Conservation (phyloP, 306 rosid genomes). For the Castanea mollissima region DNA sequence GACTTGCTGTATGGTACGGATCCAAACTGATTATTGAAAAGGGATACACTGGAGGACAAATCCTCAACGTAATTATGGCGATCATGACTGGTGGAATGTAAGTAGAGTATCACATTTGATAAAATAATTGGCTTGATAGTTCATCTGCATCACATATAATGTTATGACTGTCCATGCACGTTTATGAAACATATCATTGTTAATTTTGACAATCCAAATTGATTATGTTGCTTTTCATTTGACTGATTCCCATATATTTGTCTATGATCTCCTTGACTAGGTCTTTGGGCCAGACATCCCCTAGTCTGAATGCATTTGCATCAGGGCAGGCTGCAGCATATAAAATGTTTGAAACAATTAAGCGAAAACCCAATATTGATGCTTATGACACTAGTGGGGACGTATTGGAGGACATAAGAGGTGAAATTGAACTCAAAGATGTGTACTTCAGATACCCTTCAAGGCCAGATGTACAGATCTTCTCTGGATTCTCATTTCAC, state of each 20-base stretch:
- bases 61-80: slow-evolving; percentile 60
- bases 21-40: slow-evolving; percentile 59
- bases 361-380: slow-evolving; percentile 61
- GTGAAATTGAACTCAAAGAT: slow-evolving; percentile 75
- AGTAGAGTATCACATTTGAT: slow-evolving; percentile 23
- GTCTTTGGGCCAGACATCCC: slow-evolving; percentile 80
- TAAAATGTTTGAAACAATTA: slow-evolving; percentile 84
- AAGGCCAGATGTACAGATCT: slow-evolving; percentile 68
- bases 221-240: neutral
- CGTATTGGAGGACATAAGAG: slow-evolving; percentile 56
- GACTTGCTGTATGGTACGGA: slow-evolving; percentile 88
- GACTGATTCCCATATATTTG: neutral
- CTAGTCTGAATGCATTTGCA: slow-evolving; percentile 74
- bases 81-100: slow-evolving; percentile 87
- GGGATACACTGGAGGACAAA: slow-evolving; percentile 74
- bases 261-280: slow-evolving; percentile 27
- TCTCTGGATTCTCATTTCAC: slow-evolving; percentile 68
- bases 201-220: neutral
- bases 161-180: neutral
- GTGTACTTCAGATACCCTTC: slow-evolving; percentile 81
- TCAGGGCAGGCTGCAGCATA: slow-evolving; percentile 87
- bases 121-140: neutral
- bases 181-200: neutral
- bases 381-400: slow-evolving; percentile 61
- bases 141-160: neutral